Base-by-base conservation (phyloP, 257 asterid species). In the Nicotiana otophora region DNA sequence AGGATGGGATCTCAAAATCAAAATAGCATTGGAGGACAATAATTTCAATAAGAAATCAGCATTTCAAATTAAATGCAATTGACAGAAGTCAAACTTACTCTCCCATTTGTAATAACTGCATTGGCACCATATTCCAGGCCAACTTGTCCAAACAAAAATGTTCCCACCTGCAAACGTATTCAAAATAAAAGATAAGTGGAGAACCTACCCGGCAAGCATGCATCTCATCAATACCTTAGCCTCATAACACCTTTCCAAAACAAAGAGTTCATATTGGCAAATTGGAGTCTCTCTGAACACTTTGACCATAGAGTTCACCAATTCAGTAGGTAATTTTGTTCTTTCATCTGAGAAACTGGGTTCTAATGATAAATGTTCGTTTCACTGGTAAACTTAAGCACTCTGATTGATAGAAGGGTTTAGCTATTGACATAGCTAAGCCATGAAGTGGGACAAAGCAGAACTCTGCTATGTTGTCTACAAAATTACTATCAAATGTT, bases 101-200 rank as follows among this genome's bases (percentile, higher is more conserved):
- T 94, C 84, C 99, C 99, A 89, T 94, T 96, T 83, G 99, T 96
- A 88, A 96, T 90, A 86, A 96, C 97, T 68, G 97, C 98, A 82
- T 89, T 93, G 80, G 78, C 87, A 69, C 97, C 97, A 85, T 16
- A 64, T 86, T 91, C 97, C 87, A 93, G 89, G 34, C 93, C 96
- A 61, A 93, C 77, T 86, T 91, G 89, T 87, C 92, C 87, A 89
- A 87, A 90, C 81, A 93, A 86, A 90, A 94, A 96, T 83, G 89
- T 96, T 68, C 92, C 83, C 82, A 89, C 98, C 99, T 96, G 96
- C 90, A 91, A 19, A 64, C 60, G 57, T 61, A 81, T 82, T 58
- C 82, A 82, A 83, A 66, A 82, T 83, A 84, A 42, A n/a, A 84
- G 61, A 83, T 74, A 87, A 79, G 30, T 19, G 55, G 12, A 54